phyloP scores from a whole-genome alignment of 2,329 filamentous ascomycete species.

The Emergomyces pasteurianus region DNA sequence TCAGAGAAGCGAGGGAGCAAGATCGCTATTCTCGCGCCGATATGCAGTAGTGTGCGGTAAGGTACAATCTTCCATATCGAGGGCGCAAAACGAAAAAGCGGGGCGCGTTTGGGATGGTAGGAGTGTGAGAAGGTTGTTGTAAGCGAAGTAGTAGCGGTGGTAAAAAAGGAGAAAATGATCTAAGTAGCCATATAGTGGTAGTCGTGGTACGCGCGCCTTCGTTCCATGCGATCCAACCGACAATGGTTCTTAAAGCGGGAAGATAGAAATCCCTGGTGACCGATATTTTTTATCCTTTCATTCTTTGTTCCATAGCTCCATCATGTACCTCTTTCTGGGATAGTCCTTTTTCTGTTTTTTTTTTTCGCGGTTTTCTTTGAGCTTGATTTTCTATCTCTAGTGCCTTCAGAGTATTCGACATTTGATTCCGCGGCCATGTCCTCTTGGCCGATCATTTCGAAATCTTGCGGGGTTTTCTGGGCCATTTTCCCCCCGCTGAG shows the following conservation, averaged over 20 bases:
- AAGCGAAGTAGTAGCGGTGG: not conserved
- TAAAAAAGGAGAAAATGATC: not conserved
- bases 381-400: not conserved
- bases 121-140: not conserved
- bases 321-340: not conserved
- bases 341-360: not conserved
- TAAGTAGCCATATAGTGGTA: not conserved
- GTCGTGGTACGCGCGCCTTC: not conserved
- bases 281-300: not conserved
- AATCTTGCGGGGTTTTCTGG: slow-evolving; percentile 29
- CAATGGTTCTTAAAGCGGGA: not conserved
- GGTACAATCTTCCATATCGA: not conserved
- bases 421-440: slow-evolving; percentile 24
- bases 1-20: not conserved
- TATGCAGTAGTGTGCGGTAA: not conserved
- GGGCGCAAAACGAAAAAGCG: not conserved
- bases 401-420: slow-evolving; percentile 25
- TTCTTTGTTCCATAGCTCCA: not conserved
- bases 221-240: not conserved
- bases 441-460: slow-evolving; percentile 26
- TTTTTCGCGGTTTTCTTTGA: not conserved
- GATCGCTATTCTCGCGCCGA: not conserved
- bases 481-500: slow-evolving; percentile 24
- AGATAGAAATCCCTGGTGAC: not conserved
- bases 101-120: not conserved